These are phyloP conservation scores for Tetraselmis chui DNA, from an alignment of 139 green algal species.

Conservation along the genomic window DNA sequence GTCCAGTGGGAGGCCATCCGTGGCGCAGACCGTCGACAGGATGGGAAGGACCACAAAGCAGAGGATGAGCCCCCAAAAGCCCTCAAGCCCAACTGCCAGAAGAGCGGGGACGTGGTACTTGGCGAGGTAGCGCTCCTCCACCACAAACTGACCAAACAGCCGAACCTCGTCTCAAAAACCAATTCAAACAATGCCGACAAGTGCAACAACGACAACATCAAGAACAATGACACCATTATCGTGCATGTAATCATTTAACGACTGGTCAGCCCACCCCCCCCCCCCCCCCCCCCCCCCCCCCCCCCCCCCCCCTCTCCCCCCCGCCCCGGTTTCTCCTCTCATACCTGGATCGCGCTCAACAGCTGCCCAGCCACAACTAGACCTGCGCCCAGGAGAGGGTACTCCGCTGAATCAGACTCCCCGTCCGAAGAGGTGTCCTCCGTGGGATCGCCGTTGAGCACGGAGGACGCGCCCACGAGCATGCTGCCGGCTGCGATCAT, in stretches of 20 bases:
- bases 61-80: slow-evolving; percentile 63
- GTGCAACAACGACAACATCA: too few species aligned
- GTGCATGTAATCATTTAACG: too few species aligned
- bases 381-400: slow-evolving; percentile 65
- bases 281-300: too few species aligned
- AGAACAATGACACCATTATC: too few species aligned
- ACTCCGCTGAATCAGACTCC: slow-evolving; percentile 8
- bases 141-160: slow-evolving; percentile 70
- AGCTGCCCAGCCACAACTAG: slow-evolving; percentile 67
- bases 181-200: too few species aligned
- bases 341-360: slow-evolving; percentile 10
- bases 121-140: slow-evolving; percentile 82
- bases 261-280: too few species aligned
- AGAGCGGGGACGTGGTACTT: slow-evolving; percentile 55
- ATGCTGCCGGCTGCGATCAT: slow-evolving; percentile 72
- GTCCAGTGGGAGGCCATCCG: slow-evolving; percentile 51
- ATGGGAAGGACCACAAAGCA: slow-evolving; percentile 53
- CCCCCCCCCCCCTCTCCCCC: too few species aligned
- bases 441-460: slow-evolving; percentile 20
- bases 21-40: slow-evolving; percentile 32
- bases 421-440: background rate
- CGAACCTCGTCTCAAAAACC: too few species aligned
- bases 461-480: slow-evolving; percentile 64
- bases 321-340: too few species aligned
- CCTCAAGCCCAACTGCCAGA: slow-evolving; percentile 70